phyloP scores from a whole-genome alignment of 352 stramenopile species.

The Proteromonas lacertae region DNA sequence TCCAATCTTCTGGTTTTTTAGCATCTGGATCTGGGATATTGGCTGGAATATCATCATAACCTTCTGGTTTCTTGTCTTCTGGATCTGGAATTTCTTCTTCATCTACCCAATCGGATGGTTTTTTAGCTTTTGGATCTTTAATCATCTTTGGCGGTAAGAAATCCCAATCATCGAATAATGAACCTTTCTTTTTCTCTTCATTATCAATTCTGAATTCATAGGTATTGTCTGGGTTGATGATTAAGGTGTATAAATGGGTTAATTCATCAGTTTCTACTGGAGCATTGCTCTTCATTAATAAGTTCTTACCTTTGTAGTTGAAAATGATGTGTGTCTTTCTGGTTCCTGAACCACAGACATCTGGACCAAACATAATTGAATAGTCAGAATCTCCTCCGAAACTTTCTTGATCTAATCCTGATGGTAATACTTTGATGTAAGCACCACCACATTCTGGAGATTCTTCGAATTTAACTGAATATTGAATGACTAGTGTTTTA shows the following conservation, averaged over 20 bases:
- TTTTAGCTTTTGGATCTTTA: slow-evolving; percentile 68
- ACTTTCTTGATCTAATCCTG: slow-evolving; percentile 20
- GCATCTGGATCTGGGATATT: slow-evolving; percentile 84
- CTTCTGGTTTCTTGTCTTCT: slow-evolving; percentile 68
- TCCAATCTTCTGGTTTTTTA: slow-evolving; percentile 82
- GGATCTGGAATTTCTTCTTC: slow-evolving; percentile 62
- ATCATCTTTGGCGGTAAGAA: slow-evolving; percentile 69
- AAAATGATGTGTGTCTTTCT: slow-evolving; percentile 91
- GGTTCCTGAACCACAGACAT: slow-evolving; percentile 73
- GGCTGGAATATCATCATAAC: slow-evolving; percentile 68
- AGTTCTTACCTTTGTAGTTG: slow-evolving; percentile 45
- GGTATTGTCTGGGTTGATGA: slow-evolving; percentile 80
- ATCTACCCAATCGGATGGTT: slow-evolving; percentile 93
- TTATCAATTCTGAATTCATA: slow-evolving; percentile 85
- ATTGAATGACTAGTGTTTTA: slow-evolving; percentile 66
- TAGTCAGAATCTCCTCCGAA: slow-evolving; percentile 80
- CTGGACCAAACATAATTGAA: slow-evolving; percentile 91
- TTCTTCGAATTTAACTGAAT: slow-evolving; percentile 91
- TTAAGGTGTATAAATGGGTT: slow-evolving; percentile 87
- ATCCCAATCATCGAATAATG: slow-evolving; percentile 50
- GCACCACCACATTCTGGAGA: slow-evolving; percentile 87
- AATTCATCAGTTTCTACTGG: slow-evolving; percentile 58
- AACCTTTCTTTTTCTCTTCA: slow-evolving; percentile 55
- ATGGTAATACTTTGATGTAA: slow-evolving; percentile 86
- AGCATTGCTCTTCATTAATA: slow-evolving; percentile 52